Evolutionary conservation across 495 filamentous ascomycete species (phyloP).

Genomic region (Pseudomonodictys pantanalensis): DNA sequence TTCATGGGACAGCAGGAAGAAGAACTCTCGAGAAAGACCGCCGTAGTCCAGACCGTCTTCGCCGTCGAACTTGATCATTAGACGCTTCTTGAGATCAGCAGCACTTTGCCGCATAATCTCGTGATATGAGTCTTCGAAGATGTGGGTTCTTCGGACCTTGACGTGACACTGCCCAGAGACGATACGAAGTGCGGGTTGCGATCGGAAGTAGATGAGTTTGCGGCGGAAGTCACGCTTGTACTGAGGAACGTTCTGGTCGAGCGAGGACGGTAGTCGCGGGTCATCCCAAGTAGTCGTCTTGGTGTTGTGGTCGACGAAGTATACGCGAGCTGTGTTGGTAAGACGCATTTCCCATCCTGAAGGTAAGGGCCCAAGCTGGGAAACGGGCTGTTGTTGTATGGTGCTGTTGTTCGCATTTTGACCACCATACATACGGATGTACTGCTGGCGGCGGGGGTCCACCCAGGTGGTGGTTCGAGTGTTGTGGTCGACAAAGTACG

Average conservation of each 20-base stretch:
- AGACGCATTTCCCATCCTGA: conserved; percentile 99
- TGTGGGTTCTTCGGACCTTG: conserved; percentile 92
- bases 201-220: conserved; percentile 98
- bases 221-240: conserved; percentile 98
- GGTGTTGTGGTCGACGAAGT: conserved; percentile 99
- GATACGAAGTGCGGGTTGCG: conserved; percentile 92
- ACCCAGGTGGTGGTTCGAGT: conserved; percentile 99
- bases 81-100: conserved; percentile 92
- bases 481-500: conserved; percentile 99
- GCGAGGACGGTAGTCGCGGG: conserved; percentile 86
- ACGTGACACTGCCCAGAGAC: conserved; percentile 96
- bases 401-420: conserved; percentile 74
- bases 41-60: conserved; percentile 98
- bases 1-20: conserved; percentile 99
- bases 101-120: conserved; percentile 97
- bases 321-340: conserved; percentile 95
- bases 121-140: conserved; percentile 97
- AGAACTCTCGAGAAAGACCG: conserved; percentile 96
- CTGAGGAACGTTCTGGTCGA: conserved; percentile 97
- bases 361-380: conserved; percentile 91
- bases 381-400: conserved; percentile 96
- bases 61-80: conserved; percentile 99
- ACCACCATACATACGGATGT: conserved; percentile 94
- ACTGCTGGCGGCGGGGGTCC: conserved; percentile 96
- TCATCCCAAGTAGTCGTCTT: conserved; percentile 99